Conservation (phyloP, 148 eudicot genomes). For the Vaccinium myrtillus region DNA sequence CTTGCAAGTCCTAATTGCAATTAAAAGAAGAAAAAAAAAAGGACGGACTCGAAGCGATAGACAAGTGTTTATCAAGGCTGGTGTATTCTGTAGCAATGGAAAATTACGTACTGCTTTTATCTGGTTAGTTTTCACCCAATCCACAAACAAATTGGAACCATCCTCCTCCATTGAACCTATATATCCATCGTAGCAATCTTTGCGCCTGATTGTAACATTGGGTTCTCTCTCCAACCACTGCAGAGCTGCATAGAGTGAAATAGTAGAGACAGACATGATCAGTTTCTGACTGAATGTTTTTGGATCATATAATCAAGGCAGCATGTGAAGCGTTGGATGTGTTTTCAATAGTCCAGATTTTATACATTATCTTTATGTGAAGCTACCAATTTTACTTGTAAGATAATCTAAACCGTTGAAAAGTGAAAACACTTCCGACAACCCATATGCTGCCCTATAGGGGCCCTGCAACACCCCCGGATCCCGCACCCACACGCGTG, state of each 20-base stretch:
- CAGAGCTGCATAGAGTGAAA: conserved; percentile 28
- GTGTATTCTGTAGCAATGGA: neutral
- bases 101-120: conserved; percentile 29
- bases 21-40: neutral
- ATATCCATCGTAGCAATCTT: conserved; percentile 46
- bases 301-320: neutral
- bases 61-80: neutral
- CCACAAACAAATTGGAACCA: conserved; percentile 36
- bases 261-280: neutral
- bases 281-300: neutral
- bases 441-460: no score
- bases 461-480: no score
- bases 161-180: conserved; percentile 39
- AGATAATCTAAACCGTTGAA: no score
- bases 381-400: no score
- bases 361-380: no score
- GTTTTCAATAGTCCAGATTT: no score
- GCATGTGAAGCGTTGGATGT: no score
- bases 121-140: conserved; percentile 35
- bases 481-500: no score
- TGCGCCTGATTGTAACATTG: conserved; percentile 32
- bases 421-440: no score
- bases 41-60: neutral
- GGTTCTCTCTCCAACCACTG: conserved; percentile 39
- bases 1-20: neutral